Percentiles rank a stretch among this genome's conserved stretches.
phyloP scores from a whole-genome alignment of 257 asterid species.

The Penstemon newberryi region DNA sequence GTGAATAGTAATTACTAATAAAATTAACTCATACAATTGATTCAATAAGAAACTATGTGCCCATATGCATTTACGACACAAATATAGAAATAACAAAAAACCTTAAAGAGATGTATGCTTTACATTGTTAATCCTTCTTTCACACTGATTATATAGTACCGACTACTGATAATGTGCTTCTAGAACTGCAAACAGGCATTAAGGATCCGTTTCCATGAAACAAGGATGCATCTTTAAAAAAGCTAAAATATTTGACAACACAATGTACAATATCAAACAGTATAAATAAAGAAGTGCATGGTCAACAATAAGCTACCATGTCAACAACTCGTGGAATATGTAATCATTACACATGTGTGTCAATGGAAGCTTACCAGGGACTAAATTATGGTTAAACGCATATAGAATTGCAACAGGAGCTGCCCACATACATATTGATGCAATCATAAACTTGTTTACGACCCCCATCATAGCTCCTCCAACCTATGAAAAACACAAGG shows the following conservation, averaged over 20 bases:
- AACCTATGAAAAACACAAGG: slow-evolving; percentile 21
- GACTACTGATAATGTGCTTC: not conserved
- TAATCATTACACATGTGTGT: not conserved
- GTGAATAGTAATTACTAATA: too few species aligned
- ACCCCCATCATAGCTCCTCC: slow-evolving; percentile 53
- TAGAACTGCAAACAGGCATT: not conserved
- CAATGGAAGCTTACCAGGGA: slow-evolving; percentile 53
- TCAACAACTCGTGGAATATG: not conserved
- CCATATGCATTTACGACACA: too few species aligned
- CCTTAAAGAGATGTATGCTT: not conserved
- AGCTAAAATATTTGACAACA: slow-evolving; percentile 2
- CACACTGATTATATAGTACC: not conserved
- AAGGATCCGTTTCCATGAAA: not conserved
- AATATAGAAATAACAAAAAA: too few species aligned
- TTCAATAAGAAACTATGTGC: too few species aligned
- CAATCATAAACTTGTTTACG: slow-evolving; percentile 57
- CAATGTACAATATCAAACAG: not conserved
- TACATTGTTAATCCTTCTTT: not conserved
- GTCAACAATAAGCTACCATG: not conserved
- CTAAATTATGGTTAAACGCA: slow-evolving; percentile 52
- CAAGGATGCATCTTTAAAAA: not conserved
- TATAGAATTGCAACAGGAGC: slow-evolving; percentile 65
- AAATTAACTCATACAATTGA: too few species aligned
- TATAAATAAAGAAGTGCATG: not conserved
- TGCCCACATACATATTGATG: slow-evolving; percentile 62